phyloP scores from a whole-genome alignment of 2,329 filamentous ascomycete genomes.

The Cryphonectria radicalis region DNA sequence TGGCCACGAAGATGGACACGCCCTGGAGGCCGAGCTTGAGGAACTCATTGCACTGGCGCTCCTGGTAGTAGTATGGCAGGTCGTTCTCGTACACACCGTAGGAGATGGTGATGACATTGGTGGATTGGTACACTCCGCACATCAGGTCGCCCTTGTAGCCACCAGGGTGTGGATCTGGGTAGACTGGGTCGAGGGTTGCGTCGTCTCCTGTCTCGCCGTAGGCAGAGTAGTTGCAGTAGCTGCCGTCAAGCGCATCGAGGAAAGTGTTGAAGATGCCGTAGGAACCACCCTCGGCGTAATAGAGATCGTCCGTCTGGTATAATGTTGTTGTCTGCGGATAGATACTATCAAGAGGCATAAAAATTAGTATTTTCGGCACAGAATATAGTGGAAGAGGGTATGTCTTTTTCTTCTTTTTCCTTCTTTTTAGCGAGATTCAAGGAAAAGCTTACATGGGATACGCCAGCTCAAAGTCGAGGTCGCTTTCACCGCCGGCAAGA shows the following conservation, averaged over 20 bases:
- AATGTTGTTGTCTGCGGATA: slow-evolving; percentile 44
- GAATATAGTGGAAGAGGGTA: not conserved
- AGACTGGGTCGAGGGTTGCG: slow-evolving; percentile 49
- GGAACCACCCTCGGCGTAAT: slow-evolving; percentile 38
- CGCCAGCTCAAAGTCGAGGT: slow-evolving; percentile 19
- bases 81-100: slow-evolving; percentile 60
- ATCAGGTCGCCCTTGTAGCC: slow-evolving; percentile 52
- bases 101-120: slow-evolving; percentile 61
- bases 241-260: slow-evolving; percentile 53
- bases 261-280: slow-evolving; percentile 40
- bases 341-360: slow-evolving; percentile 30
- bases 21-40: slow-evolving; percentile 57
- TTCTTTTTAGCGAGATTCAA: too few relatives aligned
- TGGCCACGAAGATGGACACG: slow-evolving; percentile 52
- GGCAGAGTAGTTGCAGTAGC: slow-evolving; percentile 53
- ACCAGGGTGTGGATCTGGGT: slow-evolving; percentile 49
- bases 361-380: not conserved
- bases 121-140: slow-evolving; percentile 48
- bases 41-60: slow-evolving; percentile 54
- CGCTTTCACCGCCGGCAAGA: slow-evolving; percentile 20
- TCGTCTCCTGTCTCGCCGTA: slow-evolving; percentile 52
- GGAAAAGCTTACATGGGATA: slow-evolving; percentile 18
- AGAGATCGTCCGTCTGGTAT: slow-evolving; percentile 48
- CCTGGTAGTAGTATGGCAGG: slow-evolving; percentile 58
- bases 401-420: too few relatives aligned